Conservation (phyloP, 1,284 basidiomycete species). For the Cutaneotrichosporon curvatum region DNA sequence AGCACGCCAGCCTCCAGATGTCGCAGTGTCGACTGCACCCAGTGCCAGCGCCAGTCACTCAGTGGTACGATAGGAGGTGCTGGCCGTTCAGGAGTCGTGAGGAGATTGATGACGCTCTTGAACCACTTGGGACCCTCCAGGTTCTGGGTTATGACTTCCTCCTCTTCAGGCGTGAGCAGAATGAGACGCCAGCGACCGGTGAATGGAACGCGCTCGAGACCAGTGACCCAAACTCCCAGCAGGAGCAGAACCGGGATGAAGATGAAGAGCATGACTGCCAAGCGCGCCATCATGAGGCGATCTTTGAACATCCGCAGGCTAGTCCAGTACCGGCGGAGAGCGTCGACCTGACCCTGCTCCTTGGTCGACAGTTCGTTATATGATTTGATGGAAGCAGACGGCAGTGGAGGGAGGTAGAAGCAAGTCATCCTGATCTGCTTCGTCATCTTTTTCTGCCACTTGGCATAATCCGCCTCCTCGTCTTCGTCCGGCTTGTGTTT, state of each 20-base stretch:
- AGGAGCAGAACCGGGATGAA: conserved; percentile 64
- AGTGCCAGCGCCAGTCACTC: conserved; percentile 73
- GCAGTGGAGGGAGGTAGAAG: conserved; percentile 33
- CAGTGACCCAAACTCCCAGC: conserved; percentile 65
- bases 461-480: conserved; percentile 2
- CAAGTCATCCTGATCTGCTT: conserved; percentile 8
- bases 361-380: conserved; percentile 31
- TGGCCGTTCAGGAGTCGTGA: conserved; percentile 56
- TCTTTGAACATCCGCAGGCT: conserved; percentile 47
- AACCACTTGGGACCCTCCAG: conserved; percentile 79
- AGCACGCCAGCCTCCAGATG: conserved; percentile 60
- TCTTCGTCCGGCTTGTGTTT: conserved; percentile 5
- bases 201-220: conserved; percentile 70
- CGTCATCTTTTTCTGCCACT: conserved; percentile 4
- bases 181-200: conserved; percentile 81
- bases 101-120: conserved; percentile 66
- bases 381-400: conserved; percentile 24
- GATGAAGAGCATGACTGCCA: conserved; percentile 56
- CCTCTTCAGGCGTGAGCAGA: conserved; percentile 79
- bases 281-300: conserved; percentile 51
- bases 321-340: conserved; percentile 38
- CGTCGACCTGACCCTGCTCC: conserved; percentile 52
- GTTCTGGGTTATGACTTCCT: conserved; percentile 69
- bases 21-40: conserved; percentile 70
- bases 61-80: conserved; percentile 57